phyloP scores from a whole-genome alignment of 371 early-diverging fungal species.

The Mycotypha africana region DNA sequence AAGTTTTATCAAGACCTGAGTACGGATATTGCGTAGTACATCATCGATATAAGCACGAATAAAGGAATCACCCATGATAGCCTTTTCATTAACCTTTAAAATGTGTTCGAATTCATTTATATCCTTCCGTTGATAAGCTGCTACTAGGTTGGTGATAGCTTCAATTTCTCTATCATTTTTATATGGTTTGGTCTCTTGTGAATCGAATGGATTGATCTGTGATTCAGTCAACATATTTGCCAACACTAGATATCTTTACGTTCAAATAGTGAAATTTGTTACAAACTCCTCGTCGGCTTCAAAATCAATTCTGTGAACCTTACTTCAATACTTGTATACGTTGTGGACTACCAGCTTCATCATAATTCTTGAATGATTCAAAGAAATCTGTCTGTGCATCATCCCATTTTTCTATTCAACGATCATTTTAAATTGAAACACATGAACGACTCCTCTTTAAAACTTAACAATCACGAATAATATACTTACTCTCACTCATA shows the following conservation, averaged over 20 bases:
- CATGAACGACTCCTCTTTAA: no score
- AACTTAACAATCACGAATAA: background rate
- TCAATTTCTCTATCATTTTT: constrained; percentile 86
- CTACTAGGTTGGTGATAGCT: constrained; percentile 88
- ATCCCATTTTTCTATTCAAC: constrained; percentile 77
- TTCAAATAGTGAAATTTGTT: no score
- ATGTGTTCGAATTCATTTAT: constrained; percentile 85
- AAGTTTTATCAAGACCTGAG: constrained; percentile 77
- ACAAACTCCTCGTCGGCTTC: no score
- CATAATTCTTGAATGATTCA: constrained; percentile 95
- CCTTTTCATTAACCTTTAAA: constrained; percentile 59
- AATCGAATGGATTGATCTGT: constrained; percentile 92
- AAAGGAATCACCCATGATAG: constrained; percentile 88
- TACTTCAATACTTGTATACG: constrained; percentile 91
- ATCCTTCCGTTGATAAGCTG: constrained; percentile 86
- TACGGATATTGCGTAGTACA: constrained; percentile 84
- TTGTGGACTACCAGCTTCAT: constrained; percentile 92
- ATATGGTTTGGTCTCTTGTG: constrained; percentile 95
- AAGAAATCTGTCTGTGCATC: constrained; percentile 92
- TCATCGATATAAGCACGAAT: constrained; percentile 87
- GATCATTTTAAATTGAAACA: background rate
- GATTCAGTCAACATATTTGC: constrained; percentile 94
- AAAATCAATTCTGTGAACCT: background rate
- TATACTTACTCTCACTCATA: constrained; percentile 76
- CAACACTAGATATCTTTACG: constrained; percentile 75